These are phyloP conservation scores for Mycena galericulata DNA, from an alignment of 768 basidiomycete species.

Conservation along the genomic window DNA sequence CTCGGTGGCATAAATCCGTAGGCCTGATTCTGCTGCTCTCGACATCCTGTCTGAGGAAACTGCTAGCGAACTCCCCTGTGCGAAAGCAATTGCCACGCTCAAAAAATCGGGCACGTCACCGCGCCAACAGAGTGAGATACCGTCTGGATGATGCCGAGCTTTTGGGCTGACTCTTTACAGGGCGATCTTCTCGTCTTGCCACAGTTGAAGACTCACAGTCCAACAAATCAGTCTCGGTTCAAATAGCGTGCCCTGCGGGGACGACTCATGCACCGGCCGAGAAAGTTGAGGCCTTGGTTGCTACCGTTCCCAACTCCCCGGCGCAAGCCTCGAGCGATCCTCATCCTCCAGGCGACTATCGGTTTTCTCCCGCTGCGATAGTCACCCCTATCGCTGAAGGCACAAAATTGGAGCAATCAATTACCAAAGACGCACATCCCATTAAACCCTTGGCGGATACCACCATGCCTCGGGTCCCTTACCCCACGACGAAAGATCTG, in stretches of 20 bases:
- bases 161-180: neutral
- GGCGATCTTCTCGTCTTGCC: neutral
- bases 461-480: too few species aligned
- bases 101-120: neutral
- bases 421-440: too few species aligned
- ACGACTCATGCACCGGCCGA: too few species aligned
- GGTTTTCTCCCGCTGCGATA: too few species aligned
- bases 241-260: neutral
- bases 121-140: neutral
- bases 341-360: neutral
- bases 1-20: neutral
- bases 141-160: neutral
- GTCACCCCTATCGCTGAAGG: too few species aligned
- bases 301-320: neutral
- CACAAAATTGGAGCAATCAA: too few species aligned
- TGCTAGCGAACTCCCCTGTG: neutral
- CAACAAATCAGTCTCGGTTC: neutral
- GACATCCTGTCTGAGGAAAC: neutral
- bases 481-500: neutral
- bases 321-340: neutral
- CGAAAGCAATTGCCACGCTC: neutral
- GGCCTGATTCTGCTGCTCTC: neutral
- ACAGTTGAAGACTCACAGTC: neutral
- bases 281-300: neutral
- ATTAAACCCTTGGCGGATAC: too few species aligned